Base-by-base conservation (phyloP, 2,329 filamentous ascomycete genomes). In the Diaporthe sp. region DNA sequence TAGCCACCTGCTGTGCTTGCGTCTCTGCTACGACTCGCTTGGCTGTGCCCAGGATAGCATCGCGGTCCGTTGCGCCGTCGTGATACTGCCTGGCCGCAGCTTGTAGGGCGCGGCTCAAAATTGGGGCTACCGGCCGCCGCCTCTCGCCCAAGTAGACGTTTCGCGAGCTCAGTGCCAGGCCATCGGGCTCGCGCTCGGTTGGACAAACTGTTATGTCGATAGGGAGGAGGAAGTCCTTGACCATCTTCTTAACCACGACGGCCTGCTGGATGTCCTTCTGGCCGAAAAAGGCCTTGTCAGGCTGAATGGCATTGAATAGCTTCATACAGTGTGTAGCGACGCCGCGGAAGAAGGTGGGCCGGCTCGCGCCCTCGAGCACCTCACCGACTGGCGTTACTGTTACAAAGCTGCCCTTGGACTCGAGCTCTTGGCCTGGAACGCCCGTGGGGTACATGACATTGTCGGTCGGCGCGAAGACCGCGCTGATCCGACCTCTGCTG, bases 221-320 rank as follows among this genome's bases (percentile, higher is more conserved):
- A 55, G 94, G 90, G 52, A 98, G 83, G 82, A 95, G 91, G 78
- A 99, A 96, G 83, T 99, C 97, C 78, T 91, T 89, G 40, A 98
- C 94, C 90, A 99, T 92, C 58, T 94, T 91, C 80, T 91, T 92
- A 80, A 99, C 94, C 13, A 99, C 90, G 28, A 97, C 94, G 0
- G 95, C 97, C 85, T 99, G 97, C 86, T 99, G 97, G 28, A 98
- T 91, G 82, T 99, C 97, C 85, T 99, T 99, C 84, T 98, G 97
- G 5, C 97, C 97, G 86, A 99, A 98, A 85, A 98, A 97, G 6
- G 95, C 94, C 57, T 89, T 89, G 74, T 96, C 93, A 5, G 95
- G 93, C 77, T 91, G 88, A 64, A 94, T 92, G 72, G 95, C 94
- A 80, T 95, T 96, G 85, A 97, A 96, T 19, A 97, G 85, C 84